phyloP scores from a whole-genome alignment of 345 rosid genomes.

The Arabidopsis suecica region DNA sequence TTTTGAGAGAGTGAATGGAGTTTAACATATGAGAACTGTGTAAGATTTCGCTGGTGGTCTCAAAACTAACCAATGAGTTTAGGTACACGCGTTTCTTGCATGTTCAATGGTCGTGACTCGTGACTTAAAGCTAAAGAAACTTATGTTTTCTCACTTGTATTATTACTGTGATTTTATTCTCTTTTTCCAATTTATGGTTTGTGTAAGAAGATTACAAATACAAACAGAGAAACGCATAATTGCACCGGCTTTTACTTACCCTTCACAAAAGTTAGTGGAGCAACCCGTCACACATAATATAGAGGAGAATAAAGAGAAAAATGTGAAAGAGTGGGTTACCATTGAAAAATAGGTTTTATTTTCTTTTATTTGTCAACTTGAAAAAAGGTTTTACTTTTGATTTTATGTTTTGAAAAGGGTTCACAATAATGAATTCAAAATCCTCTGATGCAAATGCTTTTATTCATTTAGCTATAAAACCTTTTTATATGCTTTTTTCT shows the following conservation, averaged over 20 bases:
- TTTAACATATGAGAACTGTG: conserved; percentile 36
- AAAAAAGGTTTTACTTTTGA: conserved; percentile 10
- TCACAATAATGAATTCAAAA: conserved; percentile 49
- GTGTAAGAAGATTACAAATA: not conserved
- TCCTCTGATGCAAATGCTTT: conserved; percentile 39
- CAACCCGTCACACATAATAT: conserved; percentile 14
- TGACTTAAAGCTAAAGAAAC: not conserved
- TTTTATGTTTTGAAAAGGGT: conserved; percentile 50
- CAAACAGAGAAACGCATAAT: not conserved
- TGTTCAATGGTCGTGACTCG: conserved; percentile 15
- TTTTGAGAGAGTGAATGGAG: conserved; percentile 34
- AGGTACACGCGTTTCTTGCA: conserved; percentile 38
- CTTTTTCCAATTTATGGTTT: not conserved
- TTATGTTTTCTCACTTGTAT: conserved; percentile 4
- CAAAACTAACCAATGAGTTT: conserved; percentile 32
- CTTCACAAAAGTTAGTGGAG: conserved; percentile 27
- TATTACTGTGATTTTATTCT: not conserved
- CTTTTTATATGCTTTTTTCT: conserved; percentile 18
- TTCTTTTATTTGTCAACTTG: conserved; percentile 29
- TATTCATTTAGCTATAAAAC: conserved; percentile 13
- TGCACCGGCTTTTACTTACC: conserved; percentile 1
- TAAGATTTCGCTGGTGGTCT: conserved; percentile 8
- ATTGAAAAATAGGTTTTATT: conserved; percentile 40
- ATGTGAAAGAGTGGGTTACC: conserved; percentile 49
- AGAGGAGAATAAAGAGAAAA: conserved; percentile 21